Percentiles rank a stretch among this genome's conserved stretches.
These are phyloP conservation scores for Aspergillus eucalypticola DNA, from an alignment of 2,329 filamentous ascomycete species.

Conservation along the genomic window DNA sequence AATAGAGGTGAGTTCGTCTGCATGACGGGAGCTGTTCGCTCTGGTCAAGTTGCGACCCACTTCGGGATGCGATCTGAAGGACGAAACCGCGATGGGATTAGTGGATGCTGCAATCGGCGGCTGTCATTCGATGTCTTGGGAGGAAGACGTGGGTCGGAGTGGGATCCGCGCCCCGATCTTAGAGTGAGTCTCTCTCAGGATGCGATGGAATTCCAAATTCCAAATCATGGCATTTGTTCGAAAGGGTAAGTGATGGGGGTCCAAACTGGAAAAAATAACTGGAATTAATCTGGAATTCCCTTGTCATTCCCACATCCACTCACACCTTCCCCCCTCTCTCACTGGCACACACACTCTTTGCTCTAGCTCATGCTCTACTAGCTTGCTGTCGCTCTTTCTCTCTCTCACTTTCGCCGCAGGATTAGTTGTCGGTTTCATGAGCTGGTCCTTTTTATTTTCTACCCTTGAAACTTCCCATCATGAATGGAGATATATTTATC, in stretches of 20 bases:
- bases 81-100: too few relatives aligned
- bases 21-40: conserved; percentile 23
- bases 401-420: too few relatives aligned
- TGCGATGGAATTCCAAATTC: conserved; percentile 7
- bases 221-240: conserved; percentile 20
- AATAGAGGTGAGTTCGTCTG: conserved; percentile 13
- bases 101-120: conserved; percentile 3
- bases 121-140: conserved; percentile 16
- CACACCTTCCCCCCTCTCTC: too few relatives aligned
- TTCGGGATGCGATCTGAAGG: conserved; percentile 15
- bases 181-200: background rate
- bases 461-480: conserved; percentile 14
- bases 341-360: too few relatives aligned
- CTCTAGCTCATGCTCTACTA: too few relatives aligned
- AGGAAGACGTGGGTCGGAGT: conserved; percentile 9
- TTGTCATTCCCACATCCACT: too few relatives aligned
- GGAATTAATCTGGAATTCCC: conserved; percentile 5
- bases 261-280: background rate
- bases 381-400: too few relatives aligned
- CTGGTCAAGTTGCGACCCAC: conserved; percentile 22
- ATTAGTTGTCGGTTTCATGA: too few relatives aligned
- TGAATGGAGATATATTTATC: conserved; percentile 24
- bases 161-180: conserved; percentile 24
- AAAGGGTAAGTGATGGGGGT: too few relatives aligned
- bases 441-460: background rate